Base-by-base conservation (phyloP, 2,329 filamentous ascomycete species). In the Cladosporium sp. region DNA sequence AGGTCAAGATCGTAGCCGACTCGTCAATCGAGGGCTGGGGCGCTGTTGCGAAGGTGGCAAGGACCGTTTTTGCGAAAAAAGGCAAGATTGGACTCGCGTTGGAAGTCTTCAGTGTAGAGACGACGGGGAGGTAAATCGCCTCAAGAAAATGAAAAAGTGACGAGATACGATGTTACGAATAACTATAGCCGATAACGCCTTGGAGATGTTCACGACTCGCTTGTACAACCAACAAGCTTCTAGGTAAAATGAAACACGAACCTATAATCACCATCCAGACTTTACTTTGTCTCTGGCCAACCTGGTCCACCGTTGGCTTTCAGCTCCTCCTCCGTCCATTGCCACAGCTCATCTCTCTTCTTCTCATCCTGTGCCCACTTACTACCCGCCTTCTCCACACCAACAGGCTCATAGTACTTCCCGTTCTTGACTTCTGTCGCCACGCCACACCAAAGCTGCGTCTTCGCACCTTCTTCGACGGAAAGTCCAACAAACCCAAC, bases 391-490 rank as follows among this genome's bases (percentile, higher is more conserved):
- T 66, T 68, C 49, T 55, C 60, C 49, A 64, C 62, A 0, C 71
- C 75, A n/a, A 76, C 67, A 17, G 75, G 75, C 37, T 66, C 74
- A 63, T 79, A 81, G 61, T 75, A 81, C 38, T 61, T 70, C 0
- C 78, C 78, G 60, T 71, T 77, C 54, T 63, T 65, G 20, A 80
- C 60, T n/a, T 71, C 64, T 14, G 67, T 65, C 63, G 61, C 67
- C 0, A 71, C 73, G 6, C 73, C 74, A 19, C 72, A 73, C 76
- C 77, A 79, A 9, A 77, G 74, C 64, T 75, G 72, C 58, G 74
- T 78, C 66, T 73, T 61, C 9, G 74, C 71, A 6, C 77, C 77
- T 8, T 67, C 56, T 9, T 60, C 58, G 22, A 67, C 63, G 3
- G 61, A 45, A 20, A 59, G 39, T 19, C 62, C 60, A 12, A 56